A percentile compares a stretch with the other conserved stretches of the same genome.
Evolutionary conservation across 2,329 filamentous ascomycete genomes (phyloP).

Genomic region (Graphium sp.): DNA sequence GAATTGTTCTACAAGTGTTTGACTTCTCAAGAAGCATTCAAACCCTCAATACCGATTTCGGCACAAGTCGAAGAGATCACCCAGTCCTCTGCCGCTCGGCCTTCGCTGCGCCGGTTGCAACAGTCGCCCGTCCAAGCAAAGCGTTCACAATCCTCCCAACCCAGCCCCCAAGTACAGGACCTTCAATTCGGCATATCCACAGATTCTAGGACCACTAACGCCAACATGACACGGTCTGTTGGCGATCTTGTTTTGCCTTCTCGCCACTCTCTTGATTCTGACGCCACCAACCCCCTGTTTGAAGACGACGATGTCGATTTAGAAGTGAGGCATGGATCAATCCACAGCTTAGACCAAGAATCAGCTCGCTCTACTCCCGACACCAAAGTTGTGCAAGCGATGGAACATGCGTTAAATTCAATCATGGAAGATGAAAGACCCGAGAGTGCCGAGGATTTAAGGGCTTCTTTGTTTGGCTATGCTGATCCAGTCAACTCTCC

Average conservation of each 20-base stretch:
- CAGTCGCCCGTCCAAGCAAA: too few relatives aligned
- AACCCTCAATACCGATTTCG: conserved; percentile 9
- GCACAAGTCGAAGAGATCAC: too few relatives aligned
- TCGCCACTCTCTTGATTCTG: conserved; percentile 50
- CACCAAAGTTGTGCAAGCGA: conserved; percentile 71
- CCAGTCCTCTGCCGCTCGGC: too few relatives aligned
- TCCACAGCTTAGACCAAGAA: conserved; percentile 65
- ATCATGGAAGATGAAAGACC: conserved; percentile 71
- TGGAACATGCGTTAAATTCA: conserved; percentile 80
- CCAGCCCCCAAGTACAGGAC: too few relatives aligned
- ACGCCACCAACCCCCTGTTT: conserved; percentile 39
- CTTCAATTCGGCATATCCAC: too few relatives aligned
- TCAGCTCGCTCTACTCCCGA: conserved; percentile 43
- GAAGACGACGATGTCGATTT: conserved; percentile 68
- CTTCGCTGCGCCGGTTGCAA: too few relatives aligned
- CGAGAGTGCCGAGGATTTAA: conserved; percentile 44
- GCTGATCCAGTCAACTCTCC: conserved; percentile 16
- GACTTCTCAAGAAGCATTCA: conserved; percentile 61
- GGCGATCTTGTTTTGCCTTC: too few relatives aligned
- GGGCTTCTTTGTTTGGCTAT: conserved; percentile 49
- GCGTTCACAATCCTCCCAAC: too few relatives aligned
- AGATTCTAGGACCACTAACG: too few relatives aligned
- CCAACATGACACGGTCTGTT: too few relatives aligned
- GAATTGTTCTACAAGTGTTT: conserved; percentile 95
- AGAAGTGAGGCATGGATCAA: conserved; percentile 52